These are phyloP conservation scores for Yarrowia galli DNA, from an alignment of 1,139 yeast species.

Conservation along the genomic window DNA sequence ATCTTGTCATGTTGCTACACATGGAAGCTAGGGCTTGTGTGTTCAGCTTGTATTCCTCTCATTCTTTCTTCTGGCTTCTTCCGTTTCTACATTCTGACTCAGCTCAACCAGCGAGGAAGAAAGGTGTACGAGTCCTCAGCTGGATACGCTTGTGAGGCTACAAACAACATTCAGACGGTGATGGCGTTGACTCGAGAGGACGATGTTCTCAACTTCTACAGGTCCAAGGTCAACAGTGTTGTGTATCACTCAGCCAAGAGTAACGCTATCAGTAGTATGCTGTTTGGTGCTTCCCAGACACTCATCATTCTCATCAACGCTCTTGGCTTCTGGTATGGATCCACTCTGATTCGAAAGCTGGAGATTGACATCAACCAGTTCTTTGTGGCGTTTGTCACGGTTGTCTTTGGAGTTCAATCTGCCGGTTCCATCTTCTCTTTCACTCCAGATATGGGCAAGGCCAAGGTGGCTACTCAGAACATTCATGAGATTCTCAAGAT, in stretches of 20 bases:
- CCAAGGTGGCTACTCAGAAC: slow-evolving; percentile 70
- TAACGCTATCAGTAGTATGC: slow-evolving; percentile 47
- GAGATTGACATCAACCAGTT: slow-evolving; percentile 47
- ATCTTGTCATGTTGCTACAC: slow-evolving; percentile 69
- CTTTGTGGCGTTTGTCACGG: slow-evolving; percentile 53
- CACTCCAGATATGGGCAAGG: slow-evolving; percentile 71
- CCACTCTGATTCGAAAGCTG: slow-evolving; percentile 47
- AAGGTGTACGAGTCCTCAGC: slow-evolving; percentile 52
- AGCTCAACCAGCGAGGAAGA: slow-evolving; percentile 62
- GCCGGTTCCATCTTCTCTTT: slow-evolving; percentile 88
- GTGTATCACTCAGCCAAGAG: slow-evolving; percentile 47
- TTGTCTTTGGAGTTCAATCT: slow-evolving; percentile 83
- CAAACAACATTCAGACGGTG: slow-evolving; percentile 52
- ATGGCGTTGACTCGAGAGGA: slow-evolving; percentile 52
- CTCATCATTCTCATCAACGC: slow-evolving; percentile 52
- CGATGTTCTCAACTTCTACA: slow-evolving; percentile 48
- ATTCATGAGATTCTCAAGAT: slow-evolving; percentile 76
- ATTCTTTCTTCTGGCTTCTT: slow-evolving; percentile 77
- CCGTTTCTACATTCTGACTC: slow-evolving; percentile 77
- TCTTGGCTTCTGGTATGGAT: slow-evolving; percentile 53
- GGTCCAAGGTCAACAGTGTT: slow-evolving; percentile 47
- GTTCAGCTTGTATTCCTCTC: slow-evolving; percentile 69
- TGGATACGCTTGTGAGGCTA: slow-evolving; percentile 51
- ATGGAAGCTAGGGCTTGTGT: slow-evolving; percentile 68
- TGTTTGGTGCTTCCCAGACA: slow-evolving; percentile 52